These are phyloP conservation scores for Sclerotinia subarctica DNA, from an alignment of 2,329 filamentous ascomycete species.

Conservation along the genomic window DNA sequence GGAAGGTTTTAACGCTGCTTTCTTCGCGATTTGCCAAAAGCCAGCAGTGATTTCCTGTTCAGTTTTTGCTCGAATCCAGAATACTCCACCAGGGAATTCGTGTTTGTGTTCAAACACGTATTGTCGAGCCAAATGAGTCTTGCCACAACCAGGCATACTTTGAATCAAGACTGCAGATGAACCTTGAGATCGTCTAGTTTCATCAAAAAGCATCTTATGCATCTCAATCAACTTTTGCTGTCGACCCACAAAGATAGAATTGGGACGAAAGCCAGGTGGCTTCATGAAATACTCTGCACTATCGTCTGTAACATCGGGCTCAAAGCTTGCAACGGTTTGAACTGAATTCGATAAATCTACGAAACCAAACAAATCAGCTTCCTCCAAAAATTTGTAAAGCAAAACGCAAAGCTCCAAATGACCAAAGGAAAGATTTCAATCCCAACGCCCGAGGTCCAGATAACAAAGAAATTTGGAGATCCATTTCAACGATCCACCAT, in stretches of 20 bases:
- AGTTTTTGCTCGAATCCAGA: conserved; percentile 65
- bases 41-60: conserved; percentile 56
- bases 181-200: conserved; percentile 52
- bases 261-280: conserved; percentile 59
- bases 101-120: conserved; percentile 60
- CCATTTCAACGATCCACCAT: conserved; percentile 26
- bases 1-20: conserved; percentile 45
- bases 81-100: conserved; percentile 63
- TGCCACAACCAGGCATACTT: conserved; percentile 63
- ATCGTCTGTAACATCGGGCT: conserved; percentile 27
- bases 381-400: conserved; percentile 24
- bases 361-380: conserved; percentile 36
- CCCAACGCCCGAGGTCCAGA: conserved; percentile 3
- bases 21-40: conserved; percentile 64
- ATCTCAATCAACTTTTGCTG: conserved; percentile 55
- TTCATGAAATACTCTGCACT: conserved; percentile 41
- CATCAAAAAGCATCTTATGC: conserved; percentile 57
- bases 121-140: conserved; percentile 65
- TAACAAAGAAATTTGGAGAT: background rate
- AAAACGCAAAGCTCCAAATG: conserved; percentile 7
- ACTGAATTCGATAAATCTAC: conserved; percentile 34
- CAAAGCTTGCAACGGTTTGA: conserved; percentile 29
- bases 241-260: conserved; percentile 61
- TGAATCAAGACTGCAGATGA: conserved; percentile 63
- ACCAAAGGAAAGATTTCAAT: conserved; percentile 6